Percentiles rank a stretch among this genome's conserved stretches.
Conservation (phyloP, 768 basidiomycete species). For the Polyporus arcularius region DNA sequence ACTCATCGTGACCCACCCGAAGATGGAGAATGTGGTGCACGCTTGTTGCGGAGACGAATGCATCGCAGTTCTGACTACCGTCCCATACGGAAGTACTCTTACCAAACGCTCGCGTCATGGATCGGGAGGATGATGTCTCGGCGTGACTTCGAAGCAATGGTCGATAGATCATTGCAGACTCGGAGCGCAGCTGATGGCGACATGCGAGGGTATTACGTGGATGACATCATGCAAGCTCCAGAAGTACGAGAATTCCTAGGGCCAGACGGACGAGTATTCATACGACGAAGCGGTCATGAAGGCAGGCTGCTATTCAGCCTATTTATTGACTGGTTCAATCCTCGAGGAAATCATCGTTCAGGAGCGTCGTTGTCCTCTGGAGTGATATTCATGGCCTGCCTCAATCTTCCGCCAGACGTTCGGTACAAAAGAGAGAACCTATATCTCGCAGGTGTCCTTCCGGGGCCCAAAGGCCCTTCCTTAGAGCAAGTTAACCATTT, state of each 20-base stretch:
- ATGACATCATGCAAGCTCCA: no score
- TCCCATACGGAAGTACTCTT: no score
- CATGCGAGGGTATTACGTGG: no score
- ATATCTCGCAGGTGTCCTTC: constrained; percentile 27
- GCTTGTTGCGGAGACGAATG: no score
- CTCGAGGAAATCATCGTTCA: neutral
- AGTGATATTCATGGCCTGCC: constrained; percentile 33
- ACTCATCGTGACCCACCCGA: no score
- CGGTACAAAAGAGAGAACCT: constrained; percentile 37
- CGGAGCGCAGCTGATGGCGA: no score
- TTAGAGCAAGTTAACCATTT: constrained; percentile 21
- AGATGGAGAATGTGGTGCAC: no score
- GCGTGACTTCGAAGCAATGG: no score
- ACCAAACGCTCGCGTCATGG: no score
- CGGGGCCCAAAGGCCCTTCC: constrained; percentile 28
- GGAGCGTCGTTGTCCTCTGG: constrained; percentile 13
- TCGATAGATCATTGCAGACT: no score
- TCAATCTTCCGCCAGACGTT: constrained; percentile 35
- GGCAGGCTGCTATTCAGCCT: neutral
- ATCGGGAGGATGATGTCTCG: no score
- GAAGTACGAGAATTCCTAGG: neutral
- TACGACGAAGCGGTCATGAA: neutral
- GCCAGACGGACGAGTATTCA: neutral
- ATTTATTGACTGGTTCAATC: constrained; percentile 16
- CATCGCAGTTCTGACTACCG: no score